A percentile compares a stretch with the other conserved stretches of the same genome.
phyloP scores from a whole-genome alignment of 2,329 filamentous ascomycete genomes.

The Aspergillus tanneri region DNA sequence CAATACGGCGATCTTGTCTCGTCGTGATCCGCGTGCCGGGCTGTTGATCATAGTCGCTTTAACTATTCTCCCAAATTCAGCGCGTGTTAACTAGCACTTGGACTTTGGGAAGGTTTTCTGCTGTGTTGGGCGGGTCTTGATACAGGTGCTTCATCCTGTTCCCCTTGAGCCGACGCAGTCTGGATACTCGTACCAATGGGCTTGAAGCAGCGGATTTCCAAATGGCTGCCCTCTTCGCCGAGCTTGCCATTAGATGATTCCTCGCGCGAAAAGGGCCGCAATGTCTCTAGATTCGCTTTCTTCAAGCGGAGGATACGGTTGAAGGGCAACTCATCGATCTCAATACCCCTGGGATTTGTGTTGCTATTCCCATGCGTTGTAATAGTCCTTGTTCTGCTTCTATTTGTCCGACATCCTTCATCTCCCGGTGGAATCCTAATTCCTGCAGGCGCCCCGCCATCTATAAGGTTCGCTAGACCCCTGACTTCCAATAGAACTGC shows the following conservation, averaged over 20 bases:
- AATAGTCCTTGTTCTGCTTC: slow-evolving; percentile 82
- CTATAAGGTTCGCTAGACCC: slow-evolving; percentile 70
- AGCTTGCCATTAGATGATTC: slow-evolving; percentile 49
- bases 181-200: slow-evolving; percentile 46
- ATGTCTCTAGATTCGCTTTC: slow-evolving; percentile 65
- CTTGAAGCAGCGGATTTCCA: slow-evolving; percentile 54
- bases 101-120: slow-evolving; percentile 4
- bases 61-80: neutral
- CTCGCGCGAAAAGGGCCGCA: slow-evolving; percentile 44
- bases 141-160: slow-evolving; percentile 7
- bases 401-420: slow-evolving; percentile 85
- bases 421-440: slow-evolving; percentile 79
- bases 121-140: slow-evolving; percentile 14
- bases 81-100: neutral
- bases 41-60: slow-evolving; percentile 5
- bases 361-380: slow-evolving; percentile 90
- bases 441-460: slow-evolving; percentile 81
- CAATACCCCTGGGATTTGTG: slow-evolving; percentile 87
- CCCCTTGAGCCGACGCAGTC: slow-evolving; percentile 21
- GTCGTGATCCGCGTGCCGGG: slow-evolving; percentile 19
- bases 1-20: slow-evolving; percentile 6
- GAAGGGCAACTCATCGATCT: slow-evolving; percentile 87
- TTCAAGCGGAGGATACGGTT: slow-evolving; percentile 83
- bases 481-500: neutral
- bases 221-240: slow-evolving; percentile 51